Conservation (phyloP, 2,329 filamentous ascomycete species). For the Colletotrichum sp. region DNA sequence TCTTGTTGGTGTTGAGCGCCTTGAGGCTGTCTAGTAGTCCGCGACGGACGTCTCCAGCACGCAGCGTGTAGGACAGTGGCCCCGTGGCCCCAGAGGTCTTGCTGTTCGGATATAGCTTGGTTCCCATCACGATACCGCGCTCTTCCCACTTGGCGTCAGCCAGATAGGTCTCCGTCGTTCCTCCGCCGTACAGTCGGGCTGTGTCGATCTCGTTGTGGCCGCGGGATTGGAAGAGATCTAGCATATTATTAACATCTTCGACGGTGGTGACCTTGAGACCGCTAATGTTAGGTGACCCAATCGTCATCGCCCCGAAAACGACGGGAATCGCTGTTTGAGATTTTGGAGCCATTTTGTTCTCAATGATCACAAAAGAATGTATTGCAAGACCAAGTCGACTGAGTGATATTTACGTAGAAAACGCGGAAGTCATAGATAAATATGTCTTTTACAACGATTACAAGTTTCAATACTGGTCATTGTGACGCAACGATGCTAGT, state of each 20-base stretch:
- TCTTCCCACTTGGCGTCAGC: slow-evolving; percentile 40
- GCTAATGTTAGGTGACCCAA: not conserved
- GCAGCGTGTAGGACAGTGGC: not conserved
- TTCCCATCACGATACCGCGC: slow-evolving; percentile 44
- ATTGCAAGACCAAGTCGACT: not conserved
- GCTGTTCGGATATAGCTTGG: slow-evolving; percentile 41
- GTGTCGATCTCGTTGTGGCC: slow-evolving; percentile 70
- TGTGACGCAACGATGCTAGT: not conserved
- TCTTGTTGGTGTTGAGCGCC: slow-evolving; percentile 40
- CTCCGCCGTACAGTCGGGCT: slow-evolving; percentile 67
- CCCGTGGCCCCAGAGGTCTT: not conserved
- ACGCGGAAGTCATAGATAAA: not conserved
- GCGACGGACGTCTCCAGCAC: not conserved
- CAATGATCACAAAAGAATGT: not conserved
- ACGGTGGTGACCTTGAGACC: not conserved
- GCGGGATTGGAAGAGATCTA: not conserved
- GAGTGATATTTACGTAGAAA: not conserved
- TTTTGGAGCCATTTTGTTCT: not conserved
- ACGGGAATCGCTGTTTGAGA: not conserved
- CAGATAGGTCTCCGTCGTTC: slow-evolving; percentile 63
- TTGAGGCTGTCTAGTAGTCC: slow-evolving; percentile 31
- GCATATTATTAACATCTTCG: not conserved
- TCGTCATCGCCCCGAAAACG: not conserved
- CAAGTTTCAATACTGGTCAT: not conserved
- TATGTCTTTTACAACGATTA: not conserved